phyloP scores from a whole-genome alignment of 1,139 yeast species.

The Geotrichum histeridarum region DNA sequence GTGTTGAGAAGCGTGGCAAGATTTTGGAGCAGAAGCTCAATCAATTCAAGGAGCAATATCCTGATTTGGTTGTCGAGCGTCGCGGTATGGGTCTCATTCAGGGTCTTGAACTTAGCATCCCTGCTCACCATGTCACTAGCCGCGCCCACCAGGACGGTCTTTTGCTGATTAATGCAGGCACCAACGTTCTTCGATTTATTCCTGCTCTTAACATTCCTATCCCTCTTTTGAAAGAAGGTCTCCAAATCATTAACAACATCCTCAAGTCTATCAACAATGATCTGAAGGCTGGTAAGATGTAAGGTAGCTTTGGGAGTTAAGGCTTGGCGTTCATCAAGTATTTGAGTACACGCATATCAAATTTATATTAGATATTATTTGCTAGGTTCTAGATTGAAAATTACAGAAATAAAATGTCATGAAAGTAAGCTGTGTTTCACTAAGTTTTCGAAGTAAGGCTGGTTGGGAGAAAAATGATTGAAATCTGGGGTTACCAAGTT shows the following conservation, averaged over 20 bases:
- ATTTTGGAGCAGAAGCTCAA: slow-evolving; percentile 49
- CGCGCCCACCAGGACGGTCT: slow-evolving; percentile 75
- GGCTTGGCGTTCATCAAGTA: too few species aligned
- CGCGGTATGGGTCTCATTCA: slow-evolving; percentile 86
- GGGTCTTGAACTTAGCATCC: slow-evolving; percentile 69
- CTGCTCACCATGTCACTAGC: slow-evolving; percentile 60
- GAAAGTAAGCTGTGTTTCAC: too few species aligned
- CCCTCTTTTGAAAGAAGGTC: slow-evolving; percentile 62
- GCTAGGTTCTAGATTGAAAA: too few species aligned
- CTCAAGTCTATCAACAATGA: slow-evolving; percentile 13
- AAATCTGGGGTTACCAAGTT: too few species aligned
- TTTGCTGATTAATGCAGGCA: slow-evolving; percentile 83
- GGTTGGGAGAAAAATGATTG: too few species aligned
- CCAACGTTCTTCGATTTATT: slow-evolving; percentile 80
- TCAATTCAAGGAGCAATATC: slow-evolving; percentile 51
- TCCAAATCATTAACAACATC: slow-evolving; percentile 33
- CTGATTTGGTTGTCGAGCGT: slow-evolving; percentile 51
- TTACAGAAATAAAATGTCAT: too few species aligned
- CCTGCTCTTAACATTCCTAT: slow-evolving; percentile 86
- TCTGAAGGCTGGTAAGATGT: slow-evolving; percentile 1
- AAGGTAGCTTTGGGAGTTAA: not conserved
- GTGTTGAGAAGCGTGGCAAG: slow-evolving; percentile 56
- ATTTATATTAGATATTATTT: too few species aligned
- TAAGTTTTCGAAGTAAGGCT: too few species aligned
- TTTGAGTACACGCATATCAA: too few species aligned